Percentiles rank a stretch among this genome's conserved stretches.
phyloP scores from a whole-genome alignment of 163 green algal species.

The Picocystis sp. region DNA sequence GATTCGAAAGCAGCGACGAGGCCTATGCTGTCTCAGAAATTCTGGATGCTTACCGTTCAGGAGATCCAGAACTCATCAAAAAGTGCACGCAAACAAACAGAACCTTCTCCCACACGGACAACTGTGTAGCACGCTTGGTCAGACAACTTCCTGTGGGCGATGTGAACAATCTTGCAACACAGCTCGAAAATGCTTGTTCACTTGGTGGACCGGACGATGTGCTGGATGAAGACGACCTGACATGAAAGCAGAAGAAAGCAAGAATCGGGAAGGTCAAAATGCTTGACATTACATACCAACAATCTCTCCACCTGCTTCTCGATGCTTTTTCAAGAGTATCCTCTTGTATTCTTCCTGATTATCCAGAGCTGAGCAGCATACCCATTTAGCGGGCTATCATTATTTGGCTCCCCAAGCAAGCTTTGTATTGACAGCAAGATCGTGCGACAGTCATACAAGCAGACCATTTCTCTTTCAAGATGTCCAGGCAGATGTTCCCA shows the following conservation, averaged over 20 bases:
- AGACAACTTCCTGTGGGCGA: slow-evolving; percentile 6
- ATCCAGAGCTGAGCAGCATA: slow-evolving; percentile 54
- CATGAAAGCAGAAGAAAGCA: background rate
- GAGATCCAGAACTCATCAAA: background rate
- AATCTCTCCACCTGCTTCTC: slow-evolving; percentile 5
- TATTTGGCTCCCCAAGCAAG: slow-evolving; percentile 59
- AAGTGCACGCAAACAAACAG: background rate
- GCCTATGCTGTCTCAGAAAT: background rate
- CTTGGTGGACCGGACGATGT: too few relatives aligned
- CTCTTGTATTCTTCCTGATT: slow-evolving; percentile 31
- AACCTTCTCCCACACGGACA: slow-evolving; percentile 4
- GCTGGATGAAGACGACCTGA: background rate
- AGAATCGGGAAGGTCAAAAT: background rate
- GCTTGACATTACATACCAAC: background rate
- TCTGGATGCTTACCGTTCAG: slow-evolving; percentile 4
- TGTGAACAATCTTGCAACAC: too few relatives aligned
- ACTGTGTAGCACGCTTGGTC: background rate
- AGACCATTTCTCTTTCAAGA: slow-evolving; percentile 60
- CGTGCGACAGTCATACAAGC: slow-evolving; percentile 49
- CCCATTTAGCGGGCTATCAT: slow-evolving; percentile 52
- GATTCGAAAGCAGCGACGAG: slow-evolving; percentile 6
- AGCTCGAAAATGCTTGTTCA: too few relatives aligned
- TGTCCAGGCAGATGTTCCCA: slow-evolving; percentile 73
- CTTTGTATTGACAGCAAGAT: slow-evolving; percentile 57
- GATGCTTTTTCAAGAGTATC: slow-evolving; percentile 15